Base-by-base conservation (phyloP, 176 grass and related monocot species). In the Rhynchospora breviuscula region DNA sequence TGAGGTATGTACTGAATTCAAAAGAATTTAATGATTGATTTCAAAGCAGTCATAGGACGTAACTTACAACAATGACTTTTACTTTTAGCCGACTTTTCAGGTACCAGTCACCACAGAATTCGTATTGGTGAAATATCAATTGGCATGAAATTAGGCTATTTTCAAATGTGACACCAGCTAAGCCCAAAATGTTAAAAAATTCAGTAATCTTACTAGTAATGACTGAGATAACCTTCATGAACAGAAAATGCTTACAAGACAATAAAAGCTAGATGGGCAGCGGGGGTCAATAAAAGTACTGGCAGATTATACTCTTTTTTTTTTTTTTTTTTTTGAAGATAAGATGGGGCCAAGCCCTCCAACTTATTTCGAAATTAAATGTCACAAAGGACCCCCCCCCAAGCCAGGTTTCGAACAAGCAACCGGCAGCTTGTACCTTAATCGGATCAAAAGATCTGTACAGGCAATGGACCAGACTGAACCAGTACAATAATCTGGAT, bases 1-100 rank as follows among this genome's bases (percentile, higher is more conserved):
- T 93, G 87, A 10, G 95, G 92, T 82, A 98, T 79, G 83, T 90
- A 98, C 95, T 98, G 87, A 69, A 92, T 56, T 23, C 11, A 54
- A 77, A 77, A 77, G 73, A 77, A 22, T 25, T 11, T 17, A 13
- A 56, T 10, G 73, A 56, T 29, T 25, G 5, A 54, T 40, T 3
- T 54, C 54, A 17, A 77, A 31, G 6, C 29, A 2, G 23, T 1
- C 15, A 35, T 0, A 71, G 10, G 49, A 77, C 12, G 1, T 3
- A 76, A 29, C 1, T 75, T 29, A 11, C 22, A 75, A 48, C 68
- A 0, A 46, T 48, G 8, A 3, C 1, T 49, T 49, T 23, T 22
- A 22, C 4, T 48, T 71, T 19, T 6, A 8, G 10, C 7, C 9
- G 49, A 21, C 67, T 71, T 47, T 71, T 1, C 43, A 47, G 40